A percentile compares a stretch with the other conserved stretches of the same genome.
These are phyloP conservation scores for Neckera pumila DNA, from an alignment of 225 moss, liverwort and hornwort genomes.

Conservation along the genomic window DNA sequence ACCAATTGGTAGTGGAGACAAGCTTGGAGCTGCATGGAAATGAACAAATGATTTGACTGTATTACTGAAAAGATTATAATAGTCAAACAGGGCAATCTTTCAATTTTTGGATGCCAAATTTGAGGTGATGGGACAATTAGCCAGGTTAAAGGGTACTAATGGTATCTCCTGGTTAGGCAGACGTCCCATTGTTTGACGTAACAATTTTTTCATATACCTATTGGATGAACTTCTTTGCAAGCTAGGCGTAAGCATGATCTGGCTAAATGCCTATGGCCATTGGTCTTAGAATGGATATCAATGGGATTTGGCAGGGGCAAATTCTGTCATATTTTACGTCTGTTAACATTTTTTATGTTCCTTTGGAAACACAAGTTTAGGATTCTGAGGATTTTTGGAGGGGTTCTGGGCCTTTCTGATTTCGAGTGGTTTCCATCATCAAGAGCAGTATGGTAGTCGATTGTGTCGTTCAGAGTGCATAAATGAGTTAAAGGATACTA, in stretches of 20 bases:
- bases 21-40: too few relatives aligned
- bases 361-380: background rate
- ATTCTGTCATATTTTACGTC: background rate
- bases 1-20: too few relatives aligned
- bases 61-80: too few relatives aligned
- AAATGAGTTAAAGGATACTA: background rate
- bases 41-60: too few relatives aligned
- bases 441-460: background rate
- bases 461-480: background rate
- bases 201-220: background rate
- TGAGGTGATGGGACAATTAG: too few relatives aligned
- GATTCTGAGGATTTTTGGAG: background rate
- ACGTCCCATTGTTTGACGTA: too few relatives aligned
- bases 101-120: too few relatives aligned
- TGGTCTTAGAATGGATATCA: background rate
- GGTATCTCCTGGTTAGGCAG: too few relatives aligned
- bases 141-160: too few relatives aligned
- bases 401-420: background rate
- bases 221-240: background rate
- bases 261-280: background rate
- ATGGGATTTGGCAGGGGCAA: background rate
- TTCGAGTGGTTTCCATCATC: background rate
- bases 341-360: too few relatives aligned
- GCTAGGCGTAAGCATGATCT: background rate
- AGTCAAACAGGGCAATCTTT: too few relatives aligned